Evolutionary conservation across 2,329 filamentous ascomycete species (phyloP).

Genomic region (Aureobasidium sp.): DNA sequence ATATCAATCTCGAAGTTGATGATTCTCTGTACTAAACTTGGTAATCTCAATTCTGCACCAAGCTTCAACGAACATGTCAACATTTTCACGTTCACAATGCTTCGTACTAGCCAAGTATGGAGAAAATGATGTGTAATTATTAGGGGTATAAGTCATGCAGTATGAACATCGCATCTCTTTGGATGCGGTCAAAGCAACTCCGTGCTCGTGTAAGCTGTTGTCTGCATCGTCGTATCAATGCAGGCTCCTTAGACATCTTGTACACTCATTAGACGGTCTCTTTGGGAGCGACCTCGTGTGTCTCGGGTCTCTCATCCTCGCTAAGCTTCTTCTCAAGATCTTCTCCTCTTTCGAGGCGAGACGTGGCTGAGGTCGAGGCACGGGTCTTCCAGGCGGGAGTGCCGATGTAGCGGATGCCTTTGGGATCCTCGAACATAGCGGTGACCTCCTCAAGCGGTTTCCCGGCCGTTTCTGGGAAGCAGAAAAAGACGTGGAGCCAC

Average conservation of each 20-base stretch:
- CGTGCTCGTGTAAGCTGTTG: not conserved
- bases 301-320: conserved; percentile 18
- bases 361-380: conserved; percentile 18
- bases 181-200: not conserved
- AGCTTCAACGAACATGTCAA: no score
- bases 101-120: not conserved
- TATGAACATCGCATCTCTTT: not conserved
- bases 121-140: not conserved
- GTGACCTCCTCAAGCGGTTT: conserved; percentile 73
- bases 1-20: not conserved
- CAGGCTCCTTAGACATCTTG: not conserved
- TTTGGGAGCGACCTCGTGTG: conserved; percentile 13
- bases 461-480: conserved; percentile 62
- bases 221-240: not conserved
- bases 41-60: not conserved
- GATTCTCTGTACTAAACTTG: not conserved
- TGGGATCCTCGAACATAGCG: conserved; percentile 53
- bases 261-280: not conserved
- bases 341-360: conserved; percentile 21
- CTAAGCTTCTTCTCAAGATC: conserved; percentile 21
- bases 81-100: not conserved
- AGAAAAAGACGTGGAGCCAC: conserved; percentile 60
- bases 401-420: conserved; percentile 39
- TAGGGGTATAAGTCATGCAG: conserved; percentile 2
- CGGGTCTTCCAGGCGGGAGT: conserved; percentile 51